Evolutionary conservation across 768 basidiomycete species (phyloP).

Genomic region (Mycena epipterygia): DNA sequence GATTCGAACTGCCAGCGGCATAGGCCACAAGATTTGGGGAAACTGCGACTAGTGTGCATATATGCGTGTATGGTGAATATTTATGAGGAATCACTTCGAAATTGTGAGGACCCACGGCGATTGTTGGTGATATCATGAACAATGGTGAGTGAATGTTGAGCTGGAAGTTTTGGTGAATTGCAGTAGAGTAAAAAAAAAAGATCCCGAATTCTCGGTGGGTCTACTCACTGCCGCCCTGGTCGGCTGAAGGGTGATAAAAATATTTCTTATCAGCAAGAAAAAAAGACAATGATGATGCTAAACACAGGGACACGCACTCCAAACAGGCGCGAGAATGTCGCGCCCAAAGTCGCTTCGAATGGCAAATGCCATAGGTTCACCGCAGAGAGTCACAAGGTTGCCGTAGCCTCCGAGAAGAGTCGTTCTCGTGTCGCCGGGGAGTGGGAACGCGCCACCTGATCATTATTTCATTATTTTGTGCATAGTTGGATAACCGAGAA

Average conservation of each 20-base stretch:
- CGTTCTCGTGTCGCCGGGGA: slow-evolving; percentile 1
- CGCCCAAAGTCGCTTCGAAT: slow-evolving; percentile 14
- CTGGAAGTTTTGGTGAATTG: slow-evolving; percentile 5
- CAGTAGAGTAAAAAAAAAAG: not conserved
- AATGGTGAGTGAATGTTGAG: slow-evolving; percentile 14
- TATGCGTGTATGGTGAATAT: slow-evolving; percentile 6
- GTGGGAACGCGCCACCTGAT: slow-evolving; percentile 17
- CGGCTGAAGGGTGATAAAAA: slow-evolving; percentile 7
- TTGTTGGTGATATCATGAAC: slow-evolving; percentile 22
- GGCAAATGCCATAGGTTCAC: slow-evolving; percentile 17
- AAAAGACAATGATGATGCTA: not conserved
- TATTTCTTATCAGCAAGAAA: slow-evolving; percentile 5
- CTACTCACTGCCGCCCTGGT: slow-evolving; percentile 15
- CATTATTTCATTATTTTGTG: not conserved
- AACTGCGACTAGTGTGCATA: slow-evolving; percentile 11
- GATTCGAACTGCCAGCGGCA: slow-evolving; percentile 14
- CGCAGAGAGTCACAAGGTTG: slow-evolving; percentile 6
- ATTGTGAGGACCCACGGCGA: slow-evolving; percentile 2
- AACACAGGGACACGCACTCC: slow-evolving; percentile 18
- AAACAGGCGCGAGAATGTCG: slow-evolving; percentile 10
- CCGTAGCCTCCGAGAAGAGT: slow-evolving; percentile 20
- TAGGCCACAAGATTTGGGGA: slow-evolving; percentile 16
- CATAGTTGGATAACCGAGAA: slow-evolving; percentile 8
- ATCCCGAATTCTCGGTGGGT: slow-evolving; percentile 5
- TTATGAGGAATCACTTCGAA: not conserved